phyloP scores from a whole-genome alignment of 164 flowering plant genomes.

The Platanus orientalis region DNA sequence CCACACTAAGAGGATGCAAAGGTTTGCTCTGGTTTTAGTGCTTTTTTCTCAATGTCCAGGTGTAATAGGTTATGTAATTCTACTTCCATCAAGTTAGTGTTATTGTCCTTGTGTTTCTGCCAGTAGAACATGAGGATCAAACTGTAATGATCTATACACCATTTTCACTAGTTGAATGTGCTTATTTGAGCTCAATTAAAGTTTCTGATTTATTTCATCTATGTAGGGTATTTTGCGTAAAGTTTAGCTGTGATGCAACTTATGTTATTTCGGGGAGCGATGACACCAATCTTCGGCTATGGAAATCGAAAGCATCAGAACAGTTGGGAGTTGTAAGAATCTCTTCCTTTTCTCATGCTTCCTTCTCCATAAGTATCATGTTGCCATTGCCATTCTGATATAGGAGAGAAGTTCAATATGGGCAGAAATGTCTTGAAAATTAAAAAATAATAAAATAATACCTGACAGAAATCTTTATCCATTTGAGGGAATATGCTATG shows the following conservation, averaged over 20 bases:
- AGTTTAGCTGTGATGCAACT: conserved; percentile 75
- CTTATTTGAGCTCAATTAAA: not conserved
- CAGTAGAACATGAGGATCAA: not conserved
- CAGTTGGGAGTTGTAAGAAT: conserved; percentile 90
- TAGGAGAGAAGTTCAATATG: too few species aligned
- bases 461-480: too few species aligned
- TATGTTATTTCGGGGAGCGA: conserved; percentile 93
- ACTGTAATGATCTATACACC: not conserved
- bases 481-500: too few species aligned
- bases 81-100: not conserved
- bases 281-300: conserved; percentile 88
- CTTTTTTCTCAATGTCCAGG: not conserved
- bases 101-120: not conserved
- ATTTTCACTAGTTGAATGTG: not conserved
- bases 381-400: too few species aligned
- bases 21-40: conserved; percentile 32
- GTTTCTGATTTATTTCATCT: conserved; percentile 11
- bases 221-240: conserved; percentile 80
- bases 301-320: conserved; percentile 99
- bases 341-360: conserved; percentile 4
- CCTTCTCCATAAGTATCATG: too few species aligned
- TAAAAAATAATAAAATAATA: too few species aligned
- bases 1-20: conserved; percentile 99
- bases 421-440: too few species aligned
- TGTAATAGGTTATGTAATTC: not conserved